Base-by-base conservation (phyloP, 2,329 filamentous ascomycete species). In the Helminthosporium solani region DNA sequence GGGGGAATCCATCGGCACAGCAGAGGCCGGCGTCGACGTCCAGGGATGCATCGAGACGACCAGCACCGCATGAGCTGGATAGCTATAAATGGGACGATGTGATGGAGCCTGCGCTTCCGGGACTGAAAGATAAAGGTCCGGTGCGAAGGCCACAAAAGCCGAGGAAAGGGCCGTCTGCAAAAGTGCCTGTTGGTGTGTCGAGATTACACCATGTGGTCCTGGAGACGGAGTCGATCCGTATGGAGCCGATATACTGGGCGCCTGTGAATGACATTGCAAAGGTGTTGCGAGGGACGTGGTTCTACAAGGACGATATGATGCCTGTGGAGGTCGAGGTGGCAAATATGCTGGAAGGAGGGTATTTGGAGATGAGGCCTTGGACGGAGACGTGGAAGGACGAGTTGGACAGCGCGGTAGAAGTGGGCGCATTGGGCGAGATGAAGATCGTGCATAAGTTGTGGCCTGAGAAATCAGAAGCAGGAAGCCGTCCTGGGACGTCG, bases 221-320 rank as follows among this genome's bases (percentile, higher is more conserved):
- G 57, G 90, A 92, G 18, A 81, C 58, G 8, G 61, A 66, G 33
- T 64, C 62, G 6, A 61, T 64, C 52, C 79, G 88, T 61, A 95
- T 99, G 90, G 89, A 91, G 68, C 94, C 94, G 0, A 96, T 97
- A 49, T 99, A 99, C 67, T 99, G 94, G 94, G 91, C 87, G 15
- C 92, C 94, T 7, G 80, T 97, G 25, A 90, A 95, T 60, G 94
- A 97, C 62, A 81, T 95, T 25, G 86, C 89, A 6, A 78, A 84
- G 28, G 90, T 97, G 1, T 79, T 87, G 46, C 80, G 94, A 54
- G 90, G 88, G 1, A 97, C 92, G 0, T 99, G 94, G 94, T 99
- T 99, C 67, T 97, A 97, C 70, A 87, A 87, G 73, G 91, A 96
- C 63, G 92, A 87, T 1, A 96, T 97, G 90, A 76, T 88, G 47